These are phyloP conservation scores for Petunia hybrid DNA, from an alignment of 305 asterid genomes.

Conservation along the genomic window DNA sequence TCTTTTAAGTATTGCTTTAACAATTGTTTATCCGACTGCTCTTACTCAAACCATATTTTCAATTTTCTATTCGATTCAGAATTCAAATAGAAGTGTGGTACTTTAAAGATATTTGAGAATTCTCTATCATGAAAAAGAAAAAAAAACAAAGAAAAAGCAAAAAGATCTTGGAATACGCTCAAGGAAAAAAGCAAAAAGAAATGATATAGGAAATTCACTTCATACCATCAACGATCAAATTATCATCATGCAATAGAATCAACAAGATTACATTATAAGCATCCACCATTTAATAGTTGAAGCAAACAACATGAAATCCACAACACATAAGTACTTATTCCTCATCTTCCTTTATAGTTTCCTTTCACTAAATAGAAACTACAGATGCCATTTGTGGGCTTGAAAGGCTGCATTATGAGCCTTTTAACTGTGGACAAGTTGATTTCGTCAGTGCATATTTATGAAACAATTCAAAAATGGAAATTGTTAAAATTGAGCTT, in stretches of 20 bases:
- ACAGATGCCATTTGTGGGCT: background rate
- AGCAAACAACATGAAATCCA: background rate
- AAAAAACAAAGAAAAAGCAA: background rate
- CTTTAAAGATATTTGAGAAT: no score
- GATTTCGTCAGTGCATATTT: background rate
- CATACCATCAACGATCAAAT: constrained; percentile 11
- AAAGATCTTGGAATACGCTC: background rate
- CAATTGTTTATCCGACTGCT: no score
- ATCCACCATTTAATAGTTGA: background rate
- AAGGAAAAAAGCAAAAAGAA: constrained; percentile 4
- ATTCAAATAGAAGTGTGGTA: no score
- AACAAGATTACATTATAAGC: constrained; percentile 6
- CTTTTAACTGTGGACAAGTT: background rate
- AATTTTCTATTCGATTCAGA: no score
- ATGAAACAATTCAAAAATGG: background rate
- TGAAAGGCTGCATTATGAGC: background rate
- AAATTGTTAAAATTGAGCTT: background rate
- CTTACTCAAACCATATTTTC: no score
- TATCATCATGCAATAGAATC: background rate
- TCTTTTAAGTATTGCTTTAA: no score
- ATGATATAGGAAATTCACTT: background rate
- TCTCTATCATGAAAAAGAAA: no score
- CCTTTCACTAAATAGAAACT: background rate
- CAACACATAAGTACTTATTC: background rate
- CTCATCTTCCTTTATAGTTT: background rate